Percentiles rank a stretch among this genome's conserved stretches.
phyloP scores from a whole-genome alignment of 768 basidiomycete species.

The Naganishia friedmannii region DNA sequence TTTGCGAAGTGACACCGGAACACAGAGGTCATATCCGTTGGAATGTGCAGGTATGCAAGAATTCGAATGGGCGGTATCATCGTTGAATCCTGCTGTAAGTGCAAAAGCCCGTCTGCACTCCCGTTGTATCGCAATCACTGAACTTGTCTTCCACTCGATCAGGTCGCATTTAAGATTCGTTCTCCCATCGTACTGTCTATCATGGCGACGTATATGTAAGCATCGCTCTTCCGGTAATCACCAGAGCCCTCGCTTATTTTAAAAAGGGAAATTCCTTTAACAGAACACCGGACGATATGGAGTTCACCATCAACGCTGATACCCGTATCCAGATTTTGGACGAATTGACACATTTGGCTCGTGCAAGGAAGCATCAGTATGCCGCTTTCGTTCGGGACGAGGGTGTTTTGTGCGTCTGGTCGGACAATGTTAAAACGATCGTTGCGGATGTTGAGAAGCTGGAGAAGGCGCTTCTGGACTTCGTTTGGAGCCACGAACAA shows the following conservation, averaged over 20 bases:
- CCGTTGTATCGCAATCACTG: not conserved
- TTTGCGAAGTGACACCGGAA: not conserved
- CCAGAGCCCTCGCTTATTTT: not conserved
- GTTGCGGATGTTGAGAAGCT: slow-evolving; percentile 55
- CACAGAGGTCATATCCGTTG: not conserved
- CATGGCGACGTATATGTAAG: not conserved
- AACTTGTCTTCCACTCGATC: not conserved
- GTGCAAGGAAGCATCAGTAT: slow-evolving; percentile 83
- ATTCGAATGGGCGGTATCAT: slow-evolving; percentile 2
- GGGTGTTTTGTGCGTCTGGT: slow-evolving; percentile 79
- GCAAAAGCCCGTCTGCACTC: no score
- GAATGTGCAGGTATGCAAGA: not conserved
- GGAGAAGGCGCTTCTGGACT: not conserved
- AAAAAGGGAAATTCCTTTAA: not conserved
- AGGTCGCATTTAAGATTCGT: slow-evolving; percentile 4
- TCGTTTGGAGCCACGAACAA: slow-evolving; percentile 56
- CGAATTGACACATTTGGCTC: slow-evolving; percentile 70
- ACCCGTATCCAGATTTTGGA: slow-evolving; percentile 83
- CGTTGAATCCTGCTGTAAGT: slow-evolving; percentile 5
- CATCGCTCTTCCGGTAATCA: not conserved
- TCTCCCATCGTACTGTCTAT: not conserved
- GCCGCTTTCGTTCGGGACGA: slow-evolving; percentile 85
- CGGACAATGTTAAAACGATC: slow-evolving; percentile 74
- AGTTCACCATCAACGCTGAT: slow-evolving; percentile 61
- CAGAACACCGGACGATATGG: not conserved